Evolutionary conservation across 768 basidiomycete species (phyloP), one percentile per base, ranked within the genome.

Genomic region (Auriculariales sp.): DNA sequence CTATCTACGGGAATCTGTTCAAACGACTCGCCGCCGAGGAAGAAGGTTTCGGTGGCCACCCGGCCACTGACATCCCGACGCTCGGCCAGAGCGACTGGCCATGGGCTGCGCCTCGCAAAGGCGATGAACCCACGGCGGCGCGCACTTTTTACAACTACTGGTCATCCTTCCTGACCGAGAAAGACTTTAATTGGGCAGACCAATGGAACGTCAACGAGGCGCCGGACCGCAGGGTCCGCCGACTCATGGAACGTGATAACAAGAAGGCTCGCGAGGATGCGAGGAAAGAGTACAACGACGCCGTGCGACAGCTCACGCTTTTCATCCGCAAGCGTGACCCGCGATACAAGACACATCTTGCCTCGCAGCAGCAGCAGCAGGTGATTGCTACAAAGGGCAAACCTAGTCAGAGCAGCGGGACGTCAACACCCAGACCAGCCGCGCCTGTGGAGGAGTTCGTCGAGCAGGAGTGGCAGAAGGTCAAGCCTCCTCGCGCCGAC

Each of bases 241-340:
- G 88, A 57, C 59, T 90, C 42, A 92, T 98, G 85, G 95, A 98
- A 61, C 88, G 81, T 57, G 95, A 97, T 55, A 98, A 99, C 64
- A 89, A 86, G 64, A 92, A 92, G 60, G 78, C 79, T 2, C 74
- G 92, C 12, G 90, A 95, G 27, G 84, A 90, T 32, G 83, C 84
- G 4, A 75, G 84, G 32, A 77, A 77, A 59, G 93, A 98, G 53
- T 98, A 94, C 64, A 97, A 91, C 58, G 93, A 97, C 33, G 83
- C 82, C 3, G 73, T 25, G 10, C 39, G 91, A 88, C 78, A 81
- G 24, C 71, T 90, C 11, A 78, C 77, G 3, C 75, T 73, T 61
- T 89, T 86, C 60, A 63, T 87, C 51, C 76, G 83, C 47, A 93
- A 90, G 65, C 81, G 90, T 48, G 94, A 98, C 62, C 88, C 91